Conservation (phyloP, 2,329 filamentous ascomycete species). For the Zymoseptoria passerinii region DNA sequence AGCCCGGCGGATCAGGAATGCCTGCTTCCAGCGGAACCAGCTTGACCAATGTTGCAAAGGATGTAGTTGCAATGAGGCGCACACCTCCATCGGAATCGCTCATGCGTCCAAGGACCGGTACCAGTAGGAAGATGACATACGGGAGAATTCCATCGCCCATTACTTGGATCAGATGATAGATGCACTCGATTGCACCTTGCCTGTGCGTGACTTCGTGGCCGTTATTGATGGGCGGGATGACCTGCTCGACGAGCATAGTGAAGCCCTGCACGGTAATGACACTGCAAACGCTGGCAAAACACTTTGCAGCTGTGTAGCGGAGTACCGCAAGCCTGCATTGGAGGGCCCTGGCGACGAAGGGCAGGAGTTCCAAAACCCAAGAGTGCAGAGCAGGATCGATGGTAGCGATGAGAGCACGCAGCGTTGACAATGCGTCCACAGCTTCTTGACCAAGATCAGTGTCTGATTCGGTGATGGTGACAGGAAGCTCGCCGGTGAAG, state of each 20-base stretch:
- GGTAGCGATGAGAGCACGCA: conserved; percentile 89
- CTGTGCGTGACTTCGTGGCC: conserved; percentile 78
- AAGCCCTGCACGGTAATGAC: conserved; percentile 92
- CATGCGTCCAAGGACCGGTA: conserved; percentile 94
- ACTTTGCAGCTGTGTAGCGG: conserved; percentile 93
- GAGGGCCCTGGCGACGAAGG: conserved; percentile 76
- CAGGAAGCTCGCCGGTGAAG: conserved; percentile 61
- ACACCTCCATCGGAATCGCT: conserved; percentile 97
- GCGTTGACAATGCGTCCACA: conserved; percentile 85
- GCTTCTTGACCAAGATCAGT: conserved; percentile 79
- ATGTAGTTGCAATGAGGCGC: conserved; percentile 86
- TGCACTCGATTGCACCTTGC: conserved; percentile 87
- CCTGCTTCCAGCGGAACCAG: conserved; percentile 93
- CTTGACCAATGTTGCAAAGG: conserved; percentile 94
- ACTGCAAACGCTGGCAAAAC: conserved; percentile 93
- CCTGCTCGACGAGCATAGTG: conserved; percentile 88
- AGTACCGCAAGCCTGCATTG: conserved; percentile 86
- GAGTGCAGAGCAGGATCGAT: conserved; percentile 65
- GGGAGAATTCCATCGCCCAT: conserved; percentile 96
- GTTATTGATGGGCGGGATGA: conserved; percentile 86
- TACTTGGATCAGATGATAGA: conserved; percentile 94
- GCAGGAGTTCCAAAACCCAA: conserved; percentile 76
- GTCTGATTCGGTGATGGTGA: conserved; percentile 64
- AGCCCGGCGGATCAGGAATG: conserved; percentile 88
- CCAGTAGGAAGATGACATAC: conserved; percentile 97